A percentile compares a stretch with the other conserved stretches of the same genome.
Conservation (phyloP, 2,329 filamentous ascomycete genomes). For the Colletotrichum brevisporum region DNA sequence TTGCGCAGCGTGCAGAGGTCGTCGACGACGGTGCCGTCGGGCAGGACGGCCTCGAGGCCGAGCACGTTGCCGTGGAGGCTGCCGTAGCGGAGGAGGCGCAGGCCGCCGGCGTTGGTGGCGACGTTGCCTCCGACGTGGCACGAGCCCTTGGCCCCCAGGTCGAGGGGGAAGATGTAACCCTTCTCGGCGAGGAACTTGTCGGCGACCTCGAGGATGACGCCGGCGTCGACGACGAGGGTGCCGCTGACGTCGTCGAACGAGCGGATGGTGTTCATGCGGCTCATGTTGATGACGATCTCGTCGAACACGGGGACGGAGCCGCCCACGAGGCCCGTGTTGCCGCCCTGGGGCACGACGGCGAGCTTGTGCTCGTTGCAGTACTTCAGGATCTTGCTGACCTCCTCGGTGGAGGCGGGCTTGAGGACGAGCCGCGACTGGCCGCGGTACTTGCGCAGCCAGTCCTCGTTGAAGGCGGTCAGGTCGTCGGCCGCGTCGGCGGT, state of each 20-base stretch:
- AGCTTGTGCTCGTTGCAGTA: constrained; percentile 96
- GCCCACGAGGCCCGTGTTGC: constrained; percentile 95
- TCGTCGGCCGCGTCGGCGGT: constrained; percentile 81
- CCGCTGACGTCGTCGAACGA: constrained; percentile 96
- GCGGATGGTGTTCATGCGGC: constrained; percentile 90
- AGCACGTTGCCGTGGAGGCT: constrained; percentile 94
- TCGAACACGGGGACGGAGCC: constrained; percentile 98
- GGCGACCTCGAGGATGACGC: constrained; percentile 89
- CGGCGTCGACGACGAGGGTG: constrained; percentile 90
- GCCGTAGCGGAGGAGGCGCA: constrained; percentile 91
- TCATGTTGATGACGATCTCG: constrained; percentile 94
- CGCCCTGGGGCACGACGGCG: constrained; percentile 96
- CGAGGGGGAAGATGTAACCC: constrained; percentile 92
- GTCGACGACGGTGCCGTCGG: constrained; percentile 92
- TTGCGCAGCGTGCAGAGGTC: constrained; percentile 91
- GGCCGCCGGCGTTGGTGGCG: constrained; percentile 93
- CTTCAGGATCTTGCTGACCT: constrained; percentile 90
- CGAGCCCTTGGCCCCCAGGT: constrained; percentile 97
- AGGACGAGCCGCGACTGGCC: constrained; percentile 90
- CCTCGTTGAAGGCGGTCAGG: constrained; percentile 91
- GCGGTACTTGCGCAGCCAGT: constrained; percentile 99
- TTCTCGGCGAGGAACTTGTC: constrained; percentile 88
- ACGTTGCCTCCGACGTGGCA: constrained; percentile 98
- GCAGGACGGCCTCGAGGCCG: constrained; percentile 92
- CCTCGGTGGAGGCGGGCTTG: constrained; percentile 85